Evolutionary conservation across 345 rosid genomes (phyloP), one percentile per base, ranked within the genome.

Genomic region (Aquilaria yunnanensis): DNA sequence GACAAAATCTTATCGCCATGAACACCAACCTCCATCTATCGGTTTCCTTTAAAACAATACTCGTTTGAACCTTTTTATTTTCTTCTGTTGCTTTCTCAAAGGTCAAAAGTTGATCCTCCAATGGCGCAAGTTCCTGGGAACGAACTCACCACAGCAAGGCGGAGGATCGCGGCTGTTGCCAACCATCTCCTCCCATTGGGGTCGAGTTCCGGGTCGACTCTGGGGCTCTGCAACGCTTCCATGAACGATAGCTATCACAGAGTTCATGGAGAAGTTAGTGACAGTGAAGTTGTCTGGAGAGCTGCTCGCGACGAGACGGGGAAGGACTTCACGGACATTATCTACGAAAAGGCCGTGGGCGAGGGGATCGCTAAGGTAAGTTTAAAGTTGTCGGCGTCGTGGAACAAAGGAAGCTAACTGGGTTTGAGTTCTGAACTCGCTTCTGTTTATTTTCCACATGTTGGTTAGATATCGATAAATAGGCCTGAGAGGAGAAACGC

Each of bases 321-420:
- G 10, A 75, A 59, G 54, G 88, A 77, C 52, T 85, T 88, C 77
- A 65, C 74, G 53, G 99, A 90, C 71, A 78, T 93, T 55, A 58
- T 90, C 14, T 94, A 90, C 47, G 95, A 90, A 78, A 94, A 94
- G 68, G 89, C 99, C 0, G 73, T 75, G 2, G 95, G 70, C 32
- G 99, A 94, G 76, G 95, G 80, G 50, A 94, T 94, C 51, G 97
- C 96, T 12, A 90, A 88, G 96, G 98, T 87, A 47, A 30, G 23
- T 41, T 45, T 5, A 58, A 53, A 53, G 34, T 62, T 53, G 23
- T 12, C 6, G 30, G 13, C 23, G 23, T 63, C 41, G 10, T 32
- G 7, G 9, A 33, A 32, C 1, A 23, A 23, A 23, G 23, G 23
- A 23, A 23, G 23, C 23, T 23, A 61, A 61, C 12, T 33, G 32